These are phyloP conservation scores for Dysphania ambrosioides DNA, from an alignment of 148 eudicot genomes.

Conservation along the genomic window DNA sequence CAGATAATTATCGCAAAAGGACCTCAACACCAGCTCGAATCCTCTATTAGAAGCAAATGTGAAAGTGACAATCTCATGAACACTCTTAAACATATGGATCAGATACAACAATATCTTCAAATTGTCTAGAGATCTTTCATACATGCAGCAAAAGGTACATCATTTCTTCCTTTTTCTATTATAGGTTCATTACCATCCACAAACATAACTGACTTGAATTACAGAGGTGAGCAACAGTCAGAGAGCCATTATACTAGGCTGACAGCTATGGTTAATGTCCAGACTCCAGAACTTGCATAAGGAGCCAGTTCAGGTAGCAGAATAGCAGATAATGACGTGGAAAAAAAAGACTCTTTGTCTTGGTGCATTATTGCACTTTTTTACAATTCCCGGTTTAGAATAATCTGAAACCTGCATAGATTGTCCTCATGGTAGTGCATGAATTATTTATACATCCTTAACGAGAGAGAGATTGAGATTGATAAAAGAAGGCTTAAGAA, in stretches of 20 bases:
- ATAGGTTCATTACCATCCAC: neutral
- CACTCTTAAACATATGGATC: neutral
- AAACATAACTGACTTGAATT: neutral
- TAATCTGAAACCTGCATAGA: neutral
- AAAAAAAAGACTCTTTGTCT: neutral
- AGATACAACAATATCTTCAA: neutral
- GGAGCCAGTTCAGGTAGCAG: neutral
- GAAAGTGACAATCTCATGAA: neutral
- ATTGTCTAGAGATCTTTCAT: neutral
- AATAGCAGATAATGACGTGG: neutral
- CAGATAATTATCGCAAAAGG: neutral
- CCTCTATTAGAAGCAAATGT: neutral
- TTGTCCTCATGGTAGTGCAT: neutral
- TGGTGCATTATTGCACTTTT: neutral
- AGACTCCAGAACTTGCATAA: neutral
- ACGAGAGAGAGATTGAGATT: neutral
- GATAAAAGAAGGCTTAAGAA: neutral
- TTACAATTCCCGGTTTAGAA: too few species aligned
- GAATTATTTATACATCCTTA: neutral
- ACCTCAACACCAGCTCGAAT: neutral
- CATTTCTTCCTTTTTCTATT: neutral
- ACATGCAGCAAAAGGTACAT: neutral
- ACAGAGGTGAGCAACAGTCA: neutral
- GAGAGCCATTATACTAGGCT: neutral
- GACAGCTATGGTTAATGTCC: neutral